Evolutionary conservation across 768 basidiomycete genomes (phyloP), one percentile per base, ranked within the genome.

Genomic region (Lentinus tigrinus): DNA sequence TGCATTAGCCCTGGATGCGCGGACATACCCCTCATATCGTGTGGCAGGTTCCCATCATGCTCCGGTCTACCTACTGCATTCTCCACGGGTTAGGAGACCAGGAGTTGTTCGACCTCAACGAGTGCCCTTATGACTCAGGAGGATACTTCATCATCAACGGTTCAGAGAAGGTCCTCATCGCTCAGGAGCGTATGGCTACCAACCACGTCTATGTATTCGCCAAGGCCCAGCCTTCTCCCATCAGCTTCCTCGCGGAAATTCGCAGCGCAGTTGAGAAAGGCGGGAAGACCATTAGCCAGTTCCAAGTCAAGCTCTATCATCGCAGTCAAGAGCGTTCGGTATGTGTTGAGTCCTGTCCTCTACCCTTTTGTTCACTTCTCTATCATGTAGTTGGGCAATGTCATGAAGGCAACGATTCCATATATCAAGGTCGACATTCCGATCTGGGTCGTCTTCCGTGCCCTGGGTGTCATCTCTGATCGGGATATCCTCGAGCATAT

Each of bases 91-190:
- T 98, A 34, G 81, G 81, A 63, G 92, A 95, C 48, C 81, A 84
- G 61, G 90, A 93, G 62, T 77, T 95, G 47, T 93, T 87, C 71
- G 91, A 95, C 67, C 76, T 98, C 64, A 98, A 97, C 69, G 97
- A 99, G 75, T 99, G 97, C 70, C 96, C 96, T 5, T 96, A 95
- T 69, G 97, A 99, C 74, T 94, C 95, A 38, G 97, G 97, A 72
- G 97, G 97, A 48, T 99, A 99, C 72, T 99, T 99, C 73, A 93
- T 99, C 70, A 98, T 99, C 77, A 98, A 98, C 65, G 97, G 97
- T 13, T 98, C 97, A 2, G 97, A 99, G 72, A 99, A 99, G 74
- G 97, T 99, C n/a, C 80, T 99, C 60, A 99, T 99, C 72, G 97
- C 97, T 1, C 97, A 99, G 73, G 97, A 99, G 72, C 87, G 97